Conservation (phyloP, 176 grass and related monocot genomes). For the Oryza officinalis region DNA sequence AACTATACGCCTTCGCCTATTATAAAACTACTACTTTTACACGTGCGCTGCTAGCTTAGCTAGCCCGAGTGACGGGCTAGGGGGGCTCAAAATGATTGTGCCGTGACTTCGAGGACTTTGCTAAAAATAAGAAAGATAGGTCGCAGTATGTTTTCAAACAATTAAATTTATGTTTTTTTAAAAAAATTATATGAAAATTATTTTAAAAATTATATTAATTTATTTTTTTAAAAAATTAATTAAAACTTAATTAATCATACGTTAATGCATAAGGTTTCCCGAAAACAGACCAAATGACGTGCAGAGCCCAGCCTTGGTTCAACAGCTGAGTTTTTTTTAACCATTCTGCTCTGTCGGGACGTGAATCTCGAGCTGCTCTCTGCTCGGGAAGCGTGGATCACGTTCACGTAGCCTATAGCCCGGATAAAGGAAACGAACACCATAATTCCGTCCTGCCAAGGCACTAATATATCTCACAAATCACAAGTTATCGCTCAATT, state of each 20-base stretch:
- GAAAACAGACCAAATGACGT: slow-evolving; percentile 26
- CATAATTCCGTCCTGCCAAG: neutral
- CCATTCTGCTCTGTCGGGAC: slow-evolving; percentile 30
- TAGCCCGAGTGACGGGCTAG: slow-evolving; percentile 22
- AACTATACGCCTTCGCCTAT: slow-evolving; percentile 4
- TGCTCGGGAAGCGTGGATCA: neutral
- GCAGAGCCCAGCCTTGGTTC: neutral
- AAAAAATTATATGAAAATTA: too few species aligned
- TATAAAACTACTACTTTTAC: slow-evolving; percentile 11
- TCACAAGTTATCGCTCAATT: neutral
- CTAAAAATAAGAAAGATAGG: too few species aligned
- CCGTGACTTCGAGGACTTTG: slow-evolving; percentile 2
- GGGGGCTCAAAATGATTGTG: slow-evolving; percentile 39
- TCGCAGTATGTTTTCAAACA: too few species aligned
- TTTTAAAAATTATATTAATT: too few species aligned
- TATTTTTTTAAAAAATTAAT: too few species aligned
- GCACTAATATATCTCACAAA: neutral
- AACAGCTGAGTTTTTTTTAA: slow-evolving; percentile 3
- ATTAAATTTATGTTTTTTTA: too few species aligned
- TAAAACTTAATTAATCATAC: too few species aligned
- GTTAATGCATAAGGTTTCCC: too few species aligned
- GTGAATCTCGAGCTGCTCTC: slow-evolving; percentile 40
- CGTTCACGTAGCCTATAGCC: neutral
- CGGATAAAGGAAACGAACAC: neutral
- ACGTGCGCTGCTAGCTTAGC: slow-evolving; percentile 16